Evolutionary conservation across 2,329 filamentous ascomycete species (phyloP), one percentile per base, ranked within the genome.

Genomic region (Ceratocystis lukuohia): DNA sequence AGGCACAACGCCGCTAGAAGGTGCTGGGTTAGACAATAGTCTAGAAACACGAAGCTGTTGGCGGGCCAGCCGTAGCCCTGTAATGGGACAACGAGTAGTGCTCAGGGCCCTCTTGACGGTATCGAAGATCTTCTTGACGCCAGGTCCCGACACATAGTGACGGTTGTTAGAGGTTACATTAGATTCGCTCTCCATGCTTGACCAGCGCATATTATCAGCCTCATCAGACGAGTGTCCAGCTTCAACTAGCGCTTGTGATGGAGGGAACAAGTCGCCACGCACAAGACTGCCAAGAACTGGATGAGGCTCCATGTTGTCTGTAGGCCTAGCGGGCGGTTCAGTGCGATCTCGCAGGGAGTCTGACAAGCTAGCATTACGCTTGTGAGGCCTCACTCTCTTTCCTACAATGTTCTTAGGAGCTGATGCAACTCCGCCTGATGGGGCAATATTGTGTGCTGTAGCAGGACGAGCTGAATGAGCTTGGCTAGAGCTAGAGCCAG

Each of bases 91-190:
- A 65, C 76, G 77, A 15, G 80, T 59, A 8, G 56, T 89, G 73
- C 90, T 90, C 62, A 96, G 75, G 5, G 87, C 92, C 69, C 91
- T 85, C 20, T 91, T 88, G 46, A 97, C 89, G 69, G 89, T 93
- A 5, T 91, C 89, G 63, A 99, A 81, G 0, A 97, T 82, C 71
- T 86, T 94, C 74, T 87, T 92, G 81, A 96, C 89, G 2, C 89
- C 90, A 41, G 88, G 87, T 5, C 46, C 10, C 15, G 62, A 53
- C 33, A 48, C 61, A 33, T 37, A 45, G 45, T 37, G 25, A 25
- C 44, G 37, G 17, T 59, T n/a, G 45, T 22, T 41, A 30, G 56
- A n/a, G 20, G n/a, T 20, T n/a, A 5, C 15, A 20, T 59, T 33
- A 2, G 56, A n/a, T 37, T 59, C 56, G 17, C 30, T 59, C 4